phyloP scores from a whole-genome alignment of 1,284 basidiomycete genomes.

The Ceratobasidium sp. region DNA sequence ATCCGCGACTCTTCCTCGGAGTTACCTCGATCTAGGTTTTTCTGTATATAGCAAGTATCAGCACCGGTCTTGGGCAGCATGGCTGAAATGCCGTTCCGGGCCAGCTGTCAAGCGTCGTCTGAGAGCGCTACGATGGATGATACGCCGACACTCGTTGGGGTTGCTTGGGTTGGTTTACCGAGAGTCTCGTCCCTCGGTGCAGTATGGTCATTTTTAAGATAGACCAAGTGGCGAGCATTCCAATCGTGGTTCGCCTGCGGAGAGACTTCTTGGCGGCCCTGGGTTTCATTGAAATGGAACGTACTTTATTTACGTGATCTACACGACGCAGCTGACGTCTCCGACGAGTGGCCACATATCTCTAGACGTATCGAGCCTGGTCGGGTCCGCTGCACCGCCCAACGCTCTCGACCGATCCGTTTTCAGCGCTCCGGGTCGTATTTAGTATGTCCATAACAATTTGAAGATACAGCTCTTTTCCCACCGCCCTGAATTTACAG shows the following conservation, averaged over 20 bases:
- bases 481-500: too few relatives aligned
- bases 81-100: not conserved
- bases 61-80: not conserved
- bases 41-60: conserved; percentile 13
- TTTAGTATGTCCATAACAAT: too few relatives aligned
- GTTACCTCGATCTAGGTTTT: not conserved
- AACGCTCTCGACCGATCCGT: too few relatives aligned
- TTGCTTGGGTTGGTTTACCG: conserved; percentile 26
- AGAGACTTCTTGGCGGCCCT: not conserved
- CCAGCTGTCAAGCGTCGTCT: not conserved
- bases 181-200: conserved; percentile 15
- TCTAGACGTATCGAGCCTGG: not conserved
- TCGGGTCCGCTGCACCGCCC: too few relatives aligned
- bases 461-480: too few relatives aligned
- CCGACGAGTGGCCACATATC: conserved; percentile 9
- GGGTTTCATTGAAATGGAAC: not conserved
- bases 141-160: conserved; percentile 27
- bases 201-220: conserved; percentile 14
- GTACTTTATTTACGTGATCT: not conserved
- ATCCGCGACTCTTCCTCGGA: not conserved
- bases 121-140: conserved; percentile 4
- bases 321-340: not conserved
- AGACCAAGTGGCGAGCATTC: conserved; percentile 8
- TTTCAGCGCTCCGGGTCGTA: too few relatives aligned
- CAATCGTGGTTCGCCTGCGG: not conserved